Conservation (phyloP, 2,329 filamentous ascomycete genomes). For the Claviceps humidiphila region DNA sequence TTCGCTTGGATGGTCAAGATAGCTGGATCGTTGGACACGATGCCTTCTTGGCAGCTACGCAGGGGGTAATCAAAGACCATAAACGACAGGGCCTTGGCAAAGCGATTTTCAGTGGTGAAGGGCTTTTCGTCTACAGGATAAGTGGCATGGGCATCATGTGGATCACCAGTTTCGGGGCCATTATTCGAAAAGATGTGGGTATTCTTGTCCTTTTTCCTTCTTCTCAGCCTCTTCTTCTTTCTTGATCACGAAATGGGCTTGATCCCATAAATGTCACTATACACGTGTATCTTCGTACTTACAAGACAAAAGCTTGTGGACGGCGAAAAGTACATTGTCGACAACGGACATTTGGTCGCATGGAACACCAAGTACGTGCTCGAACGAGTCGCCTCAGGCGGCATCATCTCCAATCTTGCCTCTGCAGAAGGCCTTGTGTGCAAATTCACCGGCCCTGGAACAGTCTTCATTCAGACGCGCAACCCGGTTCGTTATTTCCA, state of each 20-base stretch:
- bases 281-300: too few relatives aligned
- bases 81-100: constrained; percentile 79
- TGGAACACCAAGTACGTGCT: constrained; percentile 95
- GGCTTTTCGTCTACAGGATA: constrained; percentile 81
- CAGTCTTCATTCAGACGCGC: constrained; percentile 82
- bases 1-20: constrained; percentile 58
- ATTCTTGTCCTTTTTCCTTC: background rate
- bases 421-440: constrained; percentile 84
- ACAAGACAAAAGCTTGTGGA: constrained; percentile 32
- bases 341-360: constrained; percentile 86
- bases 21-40: constrained; percentile 80
- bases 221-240: background rate
- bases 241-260: background rate
- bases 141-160: constrained; percentile 70
- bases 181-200: constrained; percentile 78
- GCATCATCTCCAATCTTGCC: constrained; percentile 76
- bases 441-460: constrained; percentile 85
- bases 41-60: constrained; percentile 72
- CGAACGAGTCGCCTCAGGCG: constrained; percentile 79
- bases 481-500: constrained; percentile 43
- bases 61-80: constrained; percentile 77
- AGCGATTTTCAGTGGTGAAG: constrained; percentile 88
- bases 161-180: constrained; percentile 88
- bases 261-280: background rate
- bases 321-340: constrained; percentile 80